Percentiles rank a stretch among this genome's conserved stretches.
These are phyloP conservation scores for Chrysosphaeria jannelii DNA, from an alignment of 2,329 filamentous ascomycete genomes.

Conservation along the genomic window DNA sequence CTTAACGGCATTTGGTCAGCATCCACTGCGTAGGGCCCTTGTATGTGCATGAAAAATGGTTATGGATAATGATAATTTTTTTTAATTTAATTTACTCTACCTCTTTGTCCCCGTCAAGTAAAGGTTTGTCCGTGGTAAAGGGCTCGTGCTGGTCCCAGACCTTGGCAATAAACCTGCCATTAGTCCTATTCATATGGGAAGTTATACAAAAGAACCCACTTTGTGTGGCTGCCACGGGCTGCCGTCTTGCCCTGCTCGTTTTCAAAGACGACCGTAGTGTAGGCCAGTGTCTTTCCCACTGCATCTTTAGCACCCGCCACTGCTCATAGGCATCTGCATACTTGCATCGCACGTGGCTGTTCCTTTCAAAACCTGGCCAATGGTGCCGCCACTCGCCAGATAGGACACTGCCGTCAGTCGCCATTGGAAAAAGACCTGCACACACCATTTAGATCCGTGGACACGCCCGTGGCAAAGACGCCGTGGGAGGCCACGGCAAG, in stretches of 20 bases:
- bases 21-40: conserved; percentile 4
- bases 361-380: conserved; percentile 23
- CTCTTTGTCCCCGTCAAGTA: conserved; percentile 5
- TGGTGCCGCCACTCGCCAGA: conserved; percentile 23
- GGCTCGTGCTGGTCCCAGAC: conserved; percentile 6
- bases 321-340: no score
- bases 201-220: conserved; percentile 13
- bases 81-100: neutral
- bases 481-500: conserved; percentile 34
- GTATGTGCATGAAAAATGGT: neutral
- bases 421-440: neutral
- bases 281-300: conserved; percentile 30
- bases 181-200: neutral
- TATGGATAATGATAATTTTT: no score
- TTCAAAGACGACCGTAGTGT: conserved; percentile 25
- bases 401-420: conserved; percentile 19
- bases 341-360: conserved; percentile 31
- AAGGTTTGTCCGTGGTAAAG: conserved; percentile 3
- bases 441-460: conserved; percentile 30
- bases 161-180: conserved; percentile 6
- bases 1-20: conserved; percentile 6
- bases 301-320: no score
- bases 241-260: conserved; percentile 27
- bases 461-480: conserved; percentile 29
- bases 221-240: conserved; percentile 33